These are phyloP conservation scores for Closterium sp. DNA, from an alignment of 139 green algal species.

Conservation along the genomic window DNA sequence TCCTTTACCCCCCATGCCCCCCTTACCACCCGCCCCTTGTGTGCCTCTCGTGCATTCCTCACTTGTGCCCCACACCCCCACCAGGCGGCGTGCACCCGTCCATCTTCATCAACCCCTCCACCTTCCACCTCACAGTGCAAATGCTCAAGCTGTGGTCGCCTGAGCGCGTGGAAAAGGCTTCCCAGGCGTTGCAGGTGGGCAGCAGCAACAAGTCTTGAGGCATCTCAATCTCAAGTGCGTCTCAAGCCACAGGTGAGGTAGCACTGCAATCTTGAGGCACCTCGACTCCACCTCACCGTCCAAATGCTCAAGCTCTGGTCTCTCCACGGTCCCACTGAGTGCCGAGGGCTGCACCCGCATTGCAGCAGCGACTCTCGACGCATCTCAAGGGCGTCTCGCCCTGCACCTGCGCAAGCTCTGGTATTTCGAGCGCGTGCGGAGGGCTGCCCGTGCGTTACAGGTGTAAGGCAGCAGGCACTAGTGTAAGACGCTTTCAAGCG, in stretches of 20 bases:
- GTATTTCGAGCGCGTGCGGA: too few relatives aligned
- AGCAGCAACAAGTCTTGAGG: too few relatives aligned
- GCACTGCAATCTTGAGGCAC: too few relatives aligned
- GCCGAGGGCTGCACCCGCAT: conserved; percentile 24
- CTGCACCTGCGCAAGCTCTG: too few relatives aligned
- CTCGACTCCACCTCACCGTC: conserved; percentile 39
- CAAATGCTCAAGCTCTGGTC: conserved; percentile 49
- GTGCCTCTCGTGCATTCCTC: neutral
- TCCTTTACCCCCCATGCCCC: neutral
- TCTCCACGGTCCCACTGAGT: neutral
- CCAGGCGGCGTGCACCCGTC: conserved; percentile 28
- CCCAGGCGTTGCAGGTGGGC: conserved; percentile 31
- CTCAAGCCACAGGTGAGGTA: too few relatives aligned
- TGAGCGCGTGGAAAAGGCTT: conserved; percentile 4
- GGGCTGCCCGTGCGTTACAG: too few relatives aligned
- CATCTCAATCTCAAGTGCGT: too few relatives aligned
- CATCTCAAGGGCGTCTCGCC: too few relatives aligned
- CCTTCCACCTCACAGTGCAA: conserved; percentile 40
- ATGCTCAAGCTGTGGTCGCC: conserved; percentile 49
- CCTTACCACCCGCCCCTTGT: neutral
- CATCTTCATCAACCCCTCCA: conserved; percentile 40
- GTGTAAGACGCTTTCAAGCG: too few relatives aligned
- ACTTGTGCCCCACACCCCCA: too few relatives aligned
- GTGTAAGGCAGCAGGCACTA: too few relatives aligned
- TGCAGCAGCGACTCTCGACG: too few relatives aligned